Evolutionary conservation across 192 early-diverging fungal species (phyloP).

Genomic region (Bifiguratus adelaidae): DNA sequence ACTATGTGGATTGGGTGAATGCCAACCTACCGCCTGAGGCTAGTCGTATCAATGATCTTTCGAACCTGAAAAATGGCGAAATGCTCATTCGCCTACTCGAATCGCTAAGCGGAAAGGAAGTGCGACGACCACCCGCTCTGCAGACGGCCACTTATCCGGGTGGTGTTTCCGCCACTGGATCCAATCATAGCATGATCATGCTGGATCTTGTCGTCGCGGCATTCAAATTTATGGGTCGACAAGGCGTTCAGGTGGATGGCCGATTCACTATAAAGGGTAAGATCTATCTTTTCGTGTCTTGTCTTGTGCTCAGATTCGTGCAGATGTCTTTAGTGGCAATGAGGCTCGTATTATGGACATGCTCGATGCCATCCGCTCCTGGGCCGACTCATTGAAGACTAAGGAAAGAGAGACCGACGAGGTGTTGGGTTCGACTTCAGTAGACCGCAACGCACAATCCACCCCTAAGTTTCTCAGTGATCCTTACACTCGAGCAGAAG

Average conservation of each 20-base stretch:
- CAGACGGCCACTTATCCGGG: too few relatives aligned
- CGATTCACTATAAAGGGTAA: slow-evolving; percentile 40
- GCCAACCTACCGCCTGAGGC: slow-evolving; percentile 18
- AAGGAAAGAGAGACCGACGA: too few relatives aligned
- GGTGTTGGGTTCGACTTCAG: too few relatives aligned
- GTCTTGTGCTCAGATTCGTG: too few relatives aligned
- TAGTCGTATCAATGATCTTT: slow-evolving; percentile 25
- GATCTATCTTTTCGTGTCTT: too few relatives aligned
- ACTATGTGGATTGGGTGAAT: slow-evolving; percentile 40
- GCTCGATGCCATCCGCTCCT: slow-evolving; percentile 14
- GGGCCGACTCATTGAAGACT: too few relatives aligned
- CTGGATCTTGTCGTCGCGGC: slow-evolving; percentile 38
- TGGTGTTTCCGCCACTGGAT: slow-evolving; percentile 20
- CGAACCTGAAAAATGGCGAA: slow-evolving; percentile 33
- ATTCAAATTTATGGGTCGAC: slow-evolving; percentile 44
- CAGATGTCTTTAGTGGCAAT: slow-evolving; percentile 24
- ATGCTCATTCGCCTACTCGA: slow-evolving; percentile 36
- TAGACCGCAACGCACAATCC: too few relatives aligned
- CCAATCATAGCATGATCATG: slow-evolving; percentile 40
- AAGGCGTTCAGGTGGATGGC: slow-evolving; percentile 36
- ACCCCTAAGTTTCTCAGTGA: too few relatives aligned
- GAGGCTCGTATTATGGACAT: slow-evolving; percentile 19
- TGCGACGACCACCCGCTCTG: slow-evolving; percentile 29
- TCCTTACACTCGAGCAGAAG: too few relatives aligned
- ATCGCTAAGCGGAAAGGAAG: slow-evolving; percentile 29